These are phyloP conservation scores for Metschnikowia henanensis DNA, from an alignment of 805 yeast genomes.

Conservation along the genomic window DNA sequence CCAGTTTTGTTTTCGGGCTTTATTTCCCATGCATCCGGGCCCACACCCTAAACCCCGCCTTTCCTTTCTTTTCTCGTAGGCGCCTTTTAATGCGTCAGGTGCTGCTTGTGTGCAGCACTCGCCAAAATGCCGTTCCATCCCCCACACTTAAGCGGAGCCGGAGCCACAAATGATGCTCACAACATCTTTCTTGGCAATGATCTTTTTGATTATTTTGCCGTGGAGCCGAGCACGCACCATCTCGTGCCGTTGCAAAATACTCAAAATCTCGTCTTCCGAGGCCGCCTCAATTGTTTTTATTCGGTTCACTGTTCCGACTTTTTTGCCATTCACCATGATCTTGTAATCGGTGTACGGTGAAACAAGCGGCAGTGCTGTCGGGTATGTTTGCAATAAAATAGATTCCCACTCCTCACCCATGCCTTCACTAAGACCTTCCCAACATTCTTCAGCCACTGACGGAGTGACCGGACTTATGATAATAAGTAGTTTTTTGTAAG, in stretches of 20 bases:
- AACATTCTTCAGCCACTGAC: conserved; percentile 76
- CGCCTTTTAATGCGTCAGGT: conserved; percentile 1
- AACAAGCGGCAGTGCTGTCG: conserved; percentile 45
- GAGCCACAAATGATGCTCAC: conserved; percentile 39
- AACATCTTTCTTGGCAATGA: conserved; percentile 54
- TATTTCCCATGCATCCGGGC: conserved; percentile 3
- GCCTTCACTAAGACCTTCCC: conserved; percentile 44
- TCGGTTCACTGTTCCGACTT: conserved; percentile 47
- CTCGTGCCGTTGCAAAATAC: conserved; percentile 23
- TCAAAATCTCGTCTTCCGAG: conserved; percentile 48
- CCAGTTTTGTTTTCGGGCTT: conserved; percentile 5
- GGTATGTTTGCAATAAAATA: conserved; percentile 66
- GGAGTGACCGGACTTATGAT: conserved; percentile 82
- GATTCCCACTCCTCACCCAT: conserved; percentile 41
- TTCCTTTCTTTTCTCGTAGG: too few relatives aligned
- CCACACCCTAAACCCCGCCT: background rate
- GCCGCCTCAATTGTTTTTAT: conserved; percentile 43
- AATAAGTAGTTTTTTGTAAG: conserved; percentile 55
- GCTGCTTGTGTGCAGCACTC: conserved; percentile 1
- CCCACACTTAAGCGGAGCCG: conserved; percentile 7
- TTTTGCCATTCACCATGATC: conserved; percentile 75
- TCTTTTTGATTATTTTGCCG: conserved; percentile 45
- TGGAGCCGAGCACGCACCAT: conserved; percentile 37
- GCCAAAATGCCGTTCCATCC: conserved; percentile 5
- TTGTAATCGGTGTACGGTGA: conserved; percentile 45